These are phyloP conservation scores for Chrysoporthe cubensis DNA, from an alignment of 2,329 filamentous ascomycete genomes.

Conservation along the genomic window DNA sequence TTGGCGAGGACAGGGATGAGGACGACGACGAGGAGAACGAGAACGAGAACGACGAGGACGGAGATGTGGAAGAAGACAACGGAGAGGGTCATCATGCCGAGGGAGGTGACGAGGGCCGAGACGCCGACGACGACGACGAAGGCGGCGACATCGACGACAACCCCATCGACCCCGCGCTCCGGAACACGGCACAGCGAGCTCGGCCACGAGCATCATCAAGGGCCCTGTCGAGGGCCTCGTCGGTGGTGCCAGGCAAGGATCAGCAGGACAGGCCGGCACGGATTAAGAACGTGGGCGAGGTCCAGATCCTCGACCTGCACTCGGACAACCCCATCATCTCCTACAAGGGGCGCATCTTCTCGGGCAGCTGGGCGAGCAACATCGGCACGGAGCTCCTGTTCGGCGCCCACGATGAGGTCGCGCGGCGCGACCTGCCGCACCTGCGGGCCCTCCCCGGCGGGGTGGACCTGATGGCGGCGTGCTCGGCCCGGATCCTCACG, in stretches of 20 bases:
- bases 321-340: conserved; percentile 75
- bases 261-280: conserved; percentile 13
- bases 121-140: conserved; percentile 20
- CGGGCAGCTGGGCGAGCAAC: conserved; percentile 79
- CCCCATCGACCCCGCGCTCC: conserved; percentile 27
- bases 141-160: conserved; percentile 26
- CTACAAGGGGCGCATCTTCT: conserved; percentile 78
- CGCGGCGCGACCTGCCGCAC: conserved; percentile 45
- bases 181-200: conserved; percentile 21
- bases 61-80: conserved; percentile 25
- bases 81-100: conserved; percentile 14
- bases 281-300: conserved; percentile 40
- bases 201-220: background rate
- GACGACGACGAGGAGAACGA: conserved; percentile 28
- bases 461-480: conserved; percentile 74
- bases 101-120: conserved; percentile 24
- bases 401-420: conserved; percentile 47
- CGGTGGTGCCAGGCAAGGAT: background rate
- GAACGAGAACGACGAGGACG: conserved; percentile 29
- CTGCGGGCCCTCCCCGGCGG: conserved; percentile 58
- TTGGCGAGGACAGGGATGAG: conserved; percentile 31
- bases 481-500: conserved; percentile 71
- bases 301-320: conserved; percentile 86
- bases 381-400: conserved; percentile 86
- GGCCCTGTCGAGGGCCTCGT: background rate